Evolutionary conservation across 192 early-diverging fungal species (phyloP), one percentile per base, ranked within the genome.

Genomic region (Dissophora ornata): DNA sequence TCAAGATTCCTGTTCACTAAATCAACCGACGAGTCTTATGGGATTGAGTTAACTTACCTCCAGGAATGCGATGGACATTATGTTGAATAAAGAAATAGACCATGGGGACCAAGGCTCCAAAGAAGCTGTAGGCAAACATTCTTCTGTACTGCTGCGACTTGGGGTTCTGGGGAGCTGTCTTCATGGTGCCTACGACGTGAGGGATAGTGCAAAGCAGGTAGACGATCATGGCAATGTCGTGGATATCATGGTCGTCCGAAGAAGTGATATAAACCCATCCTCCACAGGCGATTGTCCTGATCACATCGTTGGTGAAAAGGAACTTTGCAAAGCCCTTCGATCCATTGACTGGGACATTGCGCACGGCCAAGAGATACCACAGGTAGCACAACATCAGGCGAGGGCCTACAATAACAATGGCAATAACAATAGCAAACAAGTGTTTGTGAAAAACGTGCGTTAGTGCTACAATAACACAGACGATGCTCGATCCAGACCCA

Each of bases 181-280:
- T 79, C 25, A 92, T 70, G 29, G 88, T 81, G 45, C 90, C 83
- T 18, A 90, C 19, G 81, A 90, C 90, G 75, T 92, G 93, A 3
- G 91, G 90, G 57, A 94, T 79, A 16, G 90, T 94, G 55, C 84
- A 83, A 26, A 94, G n/a, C 58, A 94, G 73, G 73, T 94, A 94
- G 6, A 86, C 36, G 10, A 92, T 87, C 93, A 94, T 94, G 69
- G 90, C 88, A 55, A 94, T 83, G 50, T 94, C 93, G 62, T 94
- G 93, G 26, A 87, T 83, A 22, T 85, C 80, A 71, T 92, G 93
- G 78, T 94, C 91, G 60, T 94, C 93, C 19, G 89, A 86, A 0
- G 90, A 92, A 6, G 90, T 94, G 61, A 94, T 85, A 62, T 93
- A 94, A 4, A 91, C 89, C 93, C 93, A 94, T 24, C 93, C 91